Evolutionary conservation across 176 grass and related monocot genomes (phyloP).

Genomic region (Pharus latifolius): DNA sequence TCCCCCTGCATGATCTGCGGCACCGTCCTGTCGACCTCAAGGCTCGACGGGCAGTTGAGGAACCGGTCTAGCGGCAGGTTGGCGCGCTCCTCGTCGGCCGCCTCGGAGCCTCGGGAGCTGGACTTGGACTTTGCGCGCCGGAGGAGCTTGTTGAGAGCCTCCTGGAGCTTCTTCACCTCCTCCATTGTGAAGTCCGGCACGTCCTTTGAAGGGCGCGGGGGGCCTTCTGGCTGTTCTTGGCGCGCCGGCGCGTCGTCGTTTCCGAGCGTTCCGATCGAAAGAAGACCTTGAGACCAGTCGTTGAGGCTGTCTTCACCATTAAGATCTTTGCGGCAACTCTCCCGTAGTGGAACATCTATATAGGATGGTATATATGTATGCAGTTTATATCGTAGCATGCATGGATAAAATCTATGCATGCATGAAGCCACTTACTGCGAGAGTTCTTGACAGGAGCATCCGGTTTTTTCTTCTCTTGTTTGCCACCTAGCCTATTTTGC

Average conservation of each 20-base stretch:
- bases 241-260: slow-evolving; percentile 14
- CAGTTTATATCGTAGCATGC: no score
- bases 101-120: slow-evolving; percentile 18
- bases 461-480: slow-evolving; percentile 54
- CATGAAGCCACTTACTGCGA: background rate
- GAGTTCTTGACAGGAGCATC: background rate
- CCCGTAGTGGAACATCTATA: slow-evolving; percentile 20
- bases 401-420: no score
- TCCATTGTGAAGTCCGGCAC: slow-evolving; percentile 77
- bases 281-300: slow-evolving; percentile 26
- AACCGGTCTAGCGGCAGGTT: slow-evolving; percentile 80
- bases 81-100: slow-evolving; percentile 21
- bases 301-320: slow-evolving; percentile 16
- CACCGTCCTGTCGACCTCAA: slow-evolving; percentile 71
- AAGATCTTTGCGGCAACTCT: slow-evolving; percentile 20
- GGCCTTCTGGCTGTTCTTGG: background rate
- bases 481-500: slow-evolving; percentile 52
- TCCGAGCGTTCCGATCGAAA: slow-evolving; percentile 85
- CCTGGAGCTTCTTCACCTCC: slow-evolving; percentile 83
- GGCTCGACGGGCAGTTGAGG: slow-evolving; percentile 93
- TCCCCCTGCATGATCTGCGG: slow-evolving; percentile 14
- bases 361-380: no score
- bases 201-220: slow-evolving; percentile 15
- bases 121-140: slow-evolving; percentile 55
- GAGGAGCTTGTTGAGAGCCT: slow-evolving; percentile 69